Evolutionary conservation across 2,329 filamentous ascomycete genomes (phyloP).

Genomic region (Colletotrichum tofieldiae): DNA sequence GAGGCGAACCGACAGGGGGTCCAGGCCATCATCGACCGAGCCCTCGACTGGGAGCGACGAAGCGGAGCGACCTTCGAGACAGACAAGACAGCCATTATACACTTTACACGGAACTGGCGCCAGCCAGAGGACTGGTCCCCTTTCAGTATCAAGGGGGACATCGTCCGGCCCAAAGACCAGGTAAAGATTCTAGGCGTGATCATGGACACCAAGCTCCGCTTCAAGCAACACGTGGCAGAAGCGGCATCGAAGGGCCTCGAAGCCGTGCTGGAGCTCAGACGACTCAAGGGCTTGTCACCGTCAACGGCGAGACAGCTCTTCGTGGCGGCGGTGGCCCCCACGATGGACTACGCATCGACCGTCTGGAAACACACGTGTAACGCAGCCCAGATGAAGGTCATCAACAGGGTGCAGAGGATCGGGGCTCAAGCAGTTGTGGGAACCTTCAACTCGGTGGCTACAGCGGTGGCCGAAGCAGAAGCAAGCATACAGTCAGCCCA

Average conservation of each 20-base stretch:
- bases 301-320: slow-evolving; percentile 29
- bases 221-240: slow-evolving; percentile 32
- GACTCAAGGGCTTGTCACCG: slow-evolving; percentile 30
- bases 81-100: slow-evolving; percentile 48
- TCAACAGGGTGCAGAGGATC: slow-evolving; percentile 11
- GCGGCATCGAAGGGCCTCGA: slow-evolving; percentile 42
- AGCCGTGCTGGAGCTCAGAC: slow-evolving; percentile 40
- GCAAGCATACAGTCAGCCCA: slow-evolving; percentile 20
- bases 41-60: neutral
- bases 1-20: neutral
- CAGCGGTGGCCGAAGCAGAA: slow-evolving; percentile 29
- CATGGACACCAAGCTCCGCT: slow-evolving; percentile 43
- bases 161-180: neutral
- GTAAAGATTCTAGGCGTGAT: neutral
- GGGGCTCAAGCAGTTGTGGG: slow-evolving; percentile 17
- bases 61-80: slow-evolving; percentile 43
- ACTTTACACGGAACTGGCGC: slow-evolving; percentile 42
- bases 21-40: neutral
- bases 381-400: slow-evolving; percentile 1
- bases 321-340: slow-evolving; percentile 12
- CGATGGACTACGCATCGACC: slow-evolving; percentile 1
- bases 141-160: slow-evolving; percentile 27
- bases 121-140: slow-evolving; percentile 23
- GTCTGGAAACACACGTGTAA: slow-evolving; percentile 20
- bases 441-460: slow-evolving; percentile 26